Base-by-base conservation (phyloP, 1,139 yeast genomes). In the Yamadazyma oceani region DNA sequence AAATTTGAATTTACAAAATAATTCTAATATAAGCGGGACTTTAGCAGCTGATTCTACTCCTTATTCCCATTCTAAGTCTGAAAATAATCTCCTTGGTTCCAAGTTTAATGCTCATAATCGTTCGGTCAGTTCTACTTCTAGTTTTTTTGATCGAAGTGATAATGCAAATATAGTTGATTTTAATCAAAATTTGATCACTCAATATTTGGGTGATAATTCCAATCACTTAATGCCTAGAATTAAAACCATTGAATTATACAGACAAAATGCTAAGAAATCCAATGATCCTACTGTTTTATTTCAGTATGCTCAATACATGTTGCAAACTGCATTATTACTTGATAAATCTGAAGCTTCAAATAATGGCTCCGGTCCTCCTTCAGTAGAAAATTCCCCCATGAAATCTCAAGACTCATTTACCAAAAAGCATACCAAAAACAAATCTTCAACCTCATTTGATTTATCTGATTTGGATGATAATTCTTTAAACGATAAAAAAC, bases 301-400 rank as follows among this genome's bases (percentile, higher is more conserved):
- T 60, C 92, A 88, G 54, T 89, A 87, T 56, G 96, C 97, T 1
- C 95, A 89, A 62, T 87, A 85, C 58, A 83, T 86, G 84, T 67
- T 88, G 38, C 94, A 87, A 59, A 85, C 95, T 1, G 96, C 95
- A 2, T 68, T 87, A 46, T 62, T 81, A 17, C 67, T 80, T 49
- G 80, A 76, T 33, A 52, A 55, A 15, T 19, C 21, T 19, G 21
- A 19, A 19, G 21, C 21, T 19, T 6, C 5, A 6, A 52, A 50
- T 13, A 38, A 44, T 19, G 51, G 42, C 33, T 41, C 51, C 2
- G 46, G 49, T 17, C 36, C 41, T 29, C 38, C 45, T 11, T 56
- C 62, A 9, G 36, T 45, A 26, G 62, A 54, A 36, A 57, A 54
- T 37, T 58, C 67, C 2, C 67, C 66, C n/a, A 46, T 48, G 37